These are phyloP conservation scores for Aspergillus awamori DNA, from an alignment of 2,329 filamentous ascomycete species.

Conservation along the genomic window DNA sequence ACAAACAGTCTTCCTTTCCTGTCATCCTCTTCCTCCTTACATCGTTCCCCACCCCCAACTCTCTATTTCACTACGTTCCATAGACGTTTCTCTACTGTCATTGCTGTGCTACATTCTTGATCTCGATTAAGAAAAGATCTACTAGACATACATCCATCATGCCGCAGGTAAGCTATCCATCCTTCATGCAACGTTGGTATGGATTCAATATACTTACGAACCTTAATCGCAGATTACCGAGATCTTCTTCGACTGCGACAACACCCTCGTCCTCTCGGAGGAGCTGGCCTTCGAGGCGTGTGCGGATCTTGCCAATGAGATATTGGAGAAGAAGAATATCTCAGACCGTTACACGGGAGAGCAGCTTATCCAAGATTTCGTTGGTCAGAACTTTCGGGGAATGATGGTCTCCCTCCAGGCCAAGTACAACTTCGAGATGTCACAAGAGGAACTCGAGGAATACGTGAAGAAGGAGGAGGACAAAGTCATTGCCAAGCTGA, in stretches of 20 bases:
- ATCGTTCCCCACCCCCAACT: background rate
- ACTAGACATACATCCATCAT: slow-evolving; percentile 25
- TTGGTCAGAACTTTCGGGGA: slow-evolving; percentile 92
- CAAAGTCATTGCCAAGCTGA: slow-evolving; percentile 78
- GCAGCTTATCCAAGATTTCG: slow-evolving; percentile 80
- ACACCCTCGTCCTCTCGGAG: slow-evolving; percentile 91
- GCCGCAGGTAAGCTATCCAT: slow-evolving; percentile 36
- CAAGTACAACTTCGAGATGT: slow-evolving; percentile 73
- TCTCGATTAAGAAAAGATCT: background rate
- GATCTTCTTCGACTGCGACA: slow-evolving; percentile 76
- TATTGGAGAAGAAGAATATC: slow-evolving; percentile 69
- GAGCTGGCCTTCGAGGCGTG: slow-evolving; percentile 89
- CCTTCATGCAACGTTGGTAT: background rate
- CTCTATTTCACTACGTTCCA: slow-evolving; percentile 6
- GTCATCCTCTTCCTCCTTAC: background rate
- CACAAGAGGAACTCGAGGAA: slow-evolving; percentile 66
- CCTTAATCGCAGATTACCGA: slow-evolving; percentile 61
- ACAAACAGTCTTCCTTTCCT: background rate
- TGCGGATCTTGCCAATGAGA: slow-evolving; percentile 84
- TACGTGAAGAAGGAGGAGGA: slow-evolving; percentile 81
- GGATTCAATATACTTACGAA: slow-evolving; percentile 19
- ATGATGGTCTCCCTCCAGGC: slow-evolving; percentile 79
- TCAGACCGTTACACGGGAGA: slow-evolving; percentile 74
- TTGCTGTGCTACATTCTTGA: background rate
- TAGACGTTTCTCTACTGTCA: background rate